Evolutionary conservation across 495 filamentous ascomycete genomes (phyloP), one percentile per base, ranked within the genome.

Genomic region (Trichoderma parareesei): DNA sequence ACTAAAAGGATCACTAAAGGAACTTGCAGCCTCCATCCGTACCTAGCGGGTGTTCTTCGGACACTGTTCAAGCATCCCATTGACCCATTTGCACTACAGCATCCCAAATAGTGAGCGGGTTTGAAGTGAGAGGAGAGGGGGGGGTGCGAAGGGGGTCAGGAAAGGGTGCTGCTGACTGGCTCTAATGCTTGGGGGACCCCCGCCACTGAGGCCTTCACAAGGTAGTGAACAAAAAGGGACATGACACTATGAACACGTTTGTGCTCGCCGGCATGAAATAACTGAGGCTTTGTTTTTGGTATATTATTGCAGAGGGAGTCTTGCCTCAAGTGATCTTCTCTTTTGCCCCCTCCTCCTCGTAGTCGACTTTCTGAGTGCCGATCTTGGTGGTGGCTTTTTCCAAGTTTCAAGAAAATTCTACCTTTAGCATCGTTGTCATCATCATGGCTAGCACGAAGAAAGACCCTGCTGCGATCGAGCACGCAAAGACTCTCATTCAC

Each of bases 361-460:
- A 14, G 20, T 37, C 37, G 2, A 10, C 33, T 33, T 10, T 0
- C 27, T 4, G 53, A n/a, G 9, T 49, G 18, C 16, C n/a, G 16
- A 49, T 18, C 46, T 16, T 57, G 40, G 40, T 41, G 40, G 40
- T 41, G 40, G 11, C 11, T 41, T 41, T 41, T 41, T 27, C 27
- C 27, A 11, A 41, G 6, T 41, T 41, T 6, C 6, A 41, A 41
- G 11, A 41, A 41, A 27, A 27, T 27, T 27, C 27, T 27, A 27
- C 27, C 27, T 27, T 27, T 41, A 3, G 11, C 9, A 35, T 57
- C 27, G 18, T 57, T 27, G 8, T 48, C 9, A 14, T 57, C 27
- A 9, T 35, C 20, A 76, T 78, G 75, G 79, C 81, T 14, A 71
- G 75, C 16, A 69, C 67, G 2, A 70, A 74, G 59, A 83, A 83